Evolutionary conservation across 1,284 basidiomycete species (phyloP).

Genomic region (Inonotus hispidus): DNA sequence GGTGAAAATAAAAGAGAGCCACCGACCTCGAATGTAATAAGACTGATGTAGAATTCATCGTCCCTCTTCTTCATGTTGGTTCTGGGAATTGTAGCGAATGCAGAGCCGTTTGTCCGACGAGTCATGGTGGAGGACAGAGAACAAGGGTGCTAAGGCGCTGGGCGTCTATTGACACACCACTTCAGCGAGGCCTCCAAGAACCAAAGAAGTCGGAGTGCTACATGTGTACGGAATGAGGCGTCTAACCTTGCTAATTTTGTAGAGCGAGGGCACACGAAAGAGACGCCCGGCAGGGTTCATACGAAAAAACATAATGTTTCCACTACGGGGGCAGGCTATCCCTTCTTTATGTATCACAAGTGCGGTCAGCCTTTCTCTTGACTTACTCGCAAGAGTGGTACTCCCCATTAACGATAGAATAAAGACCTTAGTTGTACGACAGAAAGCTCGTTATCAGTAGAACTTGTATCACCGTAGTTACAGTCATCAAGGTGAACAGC

Average conservation of each 20-base stretch:
- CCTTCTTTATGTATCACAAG: no score
- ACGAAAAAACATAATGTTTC: no score
- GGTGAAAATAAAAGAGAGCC: background rate
- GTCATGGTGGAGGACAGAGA: background rate
- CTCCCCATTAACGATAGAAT: no score
- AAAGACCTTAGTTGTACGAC: no score
- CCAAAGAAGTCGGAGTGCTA: background rate
- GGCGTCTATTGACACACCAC: background rate
- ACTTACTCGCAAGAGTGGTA: no score
- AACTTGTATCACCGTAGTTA: no score
- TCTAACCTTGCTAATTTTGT: background rate
- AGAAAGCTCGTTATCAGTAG: no score
- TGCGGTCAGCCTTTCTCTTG: no score
- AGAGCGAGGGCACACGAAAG: background rate
- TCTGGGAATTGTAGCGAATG: background rate
- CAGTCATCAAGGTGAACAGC: no score
- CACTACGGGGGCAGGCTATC: no score
- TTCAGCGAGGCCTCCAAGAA: background rate
- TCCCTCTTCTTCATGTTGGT: background rate
- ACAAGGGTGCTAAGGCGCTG: background rate
- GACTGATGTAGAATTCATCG: background rate
- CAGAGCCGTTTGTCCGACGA: background rate
- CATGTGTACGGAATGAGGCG: background rate
- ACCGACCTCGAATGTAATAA: conserved; percentile 3
- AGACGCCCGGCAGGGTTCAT: no score